phyloP scores from a whole-genome alignment of 805 yeast genomes.

The Candida bentonensis region DNA sequence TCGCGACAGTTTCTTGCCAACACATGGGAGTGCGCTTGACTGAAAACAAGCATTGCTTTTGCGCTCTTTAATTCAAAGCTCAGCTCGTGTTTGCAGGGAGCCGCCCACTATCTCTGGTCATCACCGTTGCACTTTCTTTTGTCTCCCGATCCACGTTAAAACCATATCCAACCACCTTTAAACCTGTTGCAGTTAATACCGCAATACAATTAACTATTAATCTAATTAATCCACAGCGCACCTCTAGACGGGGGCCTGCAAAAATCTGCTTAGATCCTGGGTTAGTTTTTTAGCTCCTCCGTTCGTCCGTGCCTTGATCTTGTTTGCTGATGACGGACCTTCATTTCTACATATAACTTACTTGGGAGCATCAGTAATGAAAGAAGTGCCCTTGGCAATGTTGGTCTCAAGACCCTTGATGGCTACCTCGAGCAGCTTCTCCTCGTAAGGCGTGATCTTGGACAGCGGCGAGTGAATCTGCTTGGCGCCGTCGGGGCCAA shows the following conservation, averaged over 20 bases:
- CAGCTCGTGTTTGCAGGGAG: too few species aligned
- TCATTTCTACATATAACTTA: constrained; percentile 9
- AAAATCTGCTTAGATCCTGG: neutral
- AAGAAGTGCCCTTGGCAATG: constrained; percentile 87
- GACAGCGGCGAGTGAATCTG: constrained; percentile 53
- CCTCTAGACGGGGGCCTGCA: neutral
- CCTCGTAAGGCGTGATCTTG: constrained; percentile 60
- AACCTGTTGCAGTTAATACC: neutral
- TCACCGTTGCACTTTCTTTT: too few species aligned
- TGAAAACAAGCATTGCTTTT: too few species aligned
- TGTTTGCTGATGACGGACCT: too few species aligned
- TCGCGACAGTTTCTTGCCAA: too few species aligned
- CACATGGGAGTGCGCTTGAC: too few species aligned
- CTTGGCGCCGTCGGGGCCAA: constrained; percentile 61
- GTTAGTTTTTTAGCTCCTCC: neutral
- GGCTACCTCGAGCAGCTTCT: constrained; percentile 66
- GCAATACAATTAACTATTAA: neutral
- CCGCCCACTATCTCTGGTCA: too few species aligned
- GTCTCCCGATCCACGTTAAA: too few species aligned
- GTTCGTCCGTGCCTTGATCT: neutral
- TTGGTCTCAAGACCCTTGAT: constrained; percentile 82
- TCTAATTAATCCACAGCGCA: constrained; percentile 10
- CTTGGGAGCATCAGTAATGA: constrained; percentile 33
- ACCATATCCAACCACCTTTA: too few species aligned
- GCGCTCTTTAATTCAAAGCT: too few species aligned